Base-by-base conservation (phyloP, 371 early-diverging fungal genomes). In the Coemansia sp. region DNA sequence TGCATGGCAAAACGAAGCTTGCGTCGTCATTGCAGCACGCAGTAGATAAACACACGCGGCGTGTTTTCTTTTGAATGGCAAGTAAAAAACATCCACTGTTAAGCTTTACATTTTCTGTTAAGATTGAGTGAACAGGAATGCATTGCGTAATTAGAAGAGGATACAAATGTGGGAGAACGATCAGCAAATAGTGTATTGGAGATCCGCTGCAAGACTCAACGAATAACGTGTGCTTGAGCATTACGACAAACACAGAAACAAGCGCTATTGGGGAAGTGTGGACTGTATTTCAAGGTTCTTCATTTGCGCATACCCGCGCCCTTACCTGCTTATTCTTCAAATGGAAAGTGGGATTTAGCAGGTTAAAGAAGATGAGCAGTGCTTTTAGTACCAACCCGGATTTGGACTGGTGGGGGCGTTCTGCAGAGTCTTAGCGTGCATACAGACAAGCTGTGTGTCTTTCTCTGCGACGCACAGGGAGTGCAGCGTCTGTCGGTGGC, bases 351-450 rank as follows among this genome's bases (percentile, higher is more conserved):
- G 16, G 50, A 14, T 5, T 8, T n/a, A 14, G 13, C 54, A 26
- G 54, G 54, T 54, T 54, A 54, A 16, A 29, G 26, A 54, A 54
- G 27, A 14, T 14, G 29, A 22, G 18, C 21, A 21, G 51, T 21
- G 2, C n/a, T 2, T 8, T 8, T 18, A n/a, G 18, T 21, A 8
- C n/a, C 21, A 48, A 48, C 48, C 48, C 18, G n/a, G 48, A 18
- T 18, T 14, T 8, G 18, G 48, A 16, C 48, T 16, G 48, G 48
- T 16, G 18, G 48, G 48, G 18, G 16, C 54, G n/a, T 27, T 8
- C 27, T 54, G 54, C 27, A 54, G 27, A 6, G 54, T 54, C 54
- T 29, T 2, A 54, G 54, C 54, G 54, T 54, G 54, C 54, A 54
- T 48, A 8, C n/a, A 16, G 16, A n/a, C 48, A 48, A 48, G 48